Base-by-base conservation (phyloP, 1,284 basidiomycete genomes). In the Phylloporus sp. region DNA sequence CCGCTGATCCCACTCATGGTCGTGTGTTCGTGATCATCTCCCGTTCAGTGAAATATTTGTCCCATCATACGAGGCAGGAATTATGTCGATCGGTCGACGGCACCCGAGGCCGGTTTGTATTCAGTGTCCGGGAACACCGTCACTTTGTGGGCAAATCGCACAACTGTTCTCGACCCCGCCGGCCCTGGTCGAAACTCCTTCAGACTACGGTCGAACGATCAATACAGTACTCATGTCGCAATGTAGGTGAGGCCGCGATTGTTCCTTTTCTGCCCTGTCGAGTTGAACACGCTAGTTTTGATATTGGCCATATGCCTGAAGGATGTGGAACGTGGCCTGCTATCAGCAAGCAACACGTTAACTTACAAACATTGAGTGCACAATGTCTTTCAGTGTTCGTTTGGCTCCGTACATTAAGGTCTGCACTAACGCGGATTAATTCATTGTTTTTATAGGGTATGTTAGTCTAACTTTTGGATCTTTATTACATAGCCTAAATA, bases 61-160 rank as follows among this genome's bases (percentile, higher is more conserved):
- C 60, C 58, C 58, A 57, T 29, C 1, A 13, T 17, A 18, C 18
- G 49, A 39, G 20, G 3, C 56, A 87, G 84, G 24, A 84, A 85
- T 64, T 88, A 87, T 64, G 84, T 87, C 49, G 67, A 77, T 65
- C 66, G 79, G 59, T 63, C 74, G 6, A 84, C 81, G 0, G 85
- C 86, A 0, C 62, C 69, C 46, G 69, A 70, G 28, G 67, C 78
- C 26, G 84, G 85, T 62, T 70, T 87, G 60, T 84, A 83, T 18
- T 85, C 76, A 55, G 76, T 84, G 2, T 78, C 77, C 39, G 77
- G 74, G 6, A 74, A 82, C 68, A 77, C 77, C 18, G 84, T 87
- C 58, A 78, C 82, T 40, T 66, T 81, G 49, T 72, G 76, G 6
- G 78, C 75, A 2, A 80, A 81, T 55, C 39, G 73, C 56, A 73